A percentile compares a stretch with the other conserved stretches of the same genome.
These are phyloP conservation scores for Colletotrichum orchidophilum DNA, from an alignment of 2,329 filamentous ascomycete species.

Conservation along the genomic window DNA sequence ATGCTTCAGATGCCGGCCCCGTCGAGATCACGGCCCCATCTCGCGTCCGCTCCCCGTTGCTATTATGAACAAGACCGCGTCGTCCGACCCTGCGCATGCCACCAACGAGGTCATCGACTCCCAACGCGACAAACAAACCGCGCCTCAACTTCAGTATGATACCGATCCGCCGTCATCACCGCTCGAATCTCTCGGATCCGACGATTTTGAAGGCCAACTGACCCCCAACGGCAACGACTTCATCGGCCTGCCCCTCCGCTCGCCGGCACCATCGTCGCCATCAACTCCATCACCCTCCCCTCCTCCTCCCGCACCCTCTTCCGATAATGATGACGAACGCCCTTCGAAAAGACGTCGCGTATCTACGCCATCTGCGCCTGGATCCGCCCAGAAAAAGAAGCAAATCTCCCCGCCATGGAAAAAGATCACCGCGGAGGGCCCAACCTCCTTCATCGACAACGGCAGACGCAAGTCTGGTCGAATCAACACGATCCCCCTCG, in stretches of 20 bases:
- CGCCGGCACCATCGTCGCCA: conserved; percentile 9
- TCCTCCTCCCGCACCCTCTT: conserved; percentile 3
- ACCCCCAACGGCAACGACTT: conserved; percentile 34
- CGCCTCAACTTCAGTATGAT: conserved; percentile 26
- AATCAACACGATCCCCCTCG: conserved; percentile 65
- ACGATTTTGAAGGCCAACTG: conserved; percentile 33
- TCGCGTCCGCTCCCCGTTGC: conserved; percentile 48
- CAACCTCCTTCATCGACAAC: conserved; percentile 82
- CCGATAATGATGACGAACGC: conserved; percentile 52
- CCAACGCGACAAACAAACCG: conserved; percentile 37
- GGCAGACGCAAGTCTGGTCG: conserved; percentile 75
- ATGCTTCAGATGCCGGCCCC: conserved; percentile 66
- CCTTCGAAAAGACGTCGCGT: conserved; percentile 73
- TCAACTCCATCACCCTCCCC: conserved; percentile 14
- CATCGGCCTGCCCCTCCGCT: conserved; percentile 15
- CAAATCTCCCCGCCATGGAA: conserved; percentile 92
- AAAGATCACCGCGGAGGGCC: conserved; percentile 82
- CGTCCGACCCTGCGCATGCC: conserved; percentile 55
- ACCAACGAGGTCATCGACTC: conserved; percentile 40
- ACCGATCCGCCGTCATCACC: conserved; percentile 24
- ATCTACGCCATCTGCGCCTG: conserved; percentile 49
- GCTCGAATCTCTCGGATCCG: conserved; percentile 31
- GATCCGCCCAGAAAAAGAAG: conserved; percentile 54
- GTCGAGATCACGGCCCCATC: conserved; percentile 61
- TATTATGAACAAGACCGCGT: conserved; percentile 71